A percentile compares a stretch with the other conserved stretches of the same genome.
Evolutionary conservation across 768 basidiomycete species (phyloP).

Genomic region (Tricholoma hemisulphureum): DNA sequence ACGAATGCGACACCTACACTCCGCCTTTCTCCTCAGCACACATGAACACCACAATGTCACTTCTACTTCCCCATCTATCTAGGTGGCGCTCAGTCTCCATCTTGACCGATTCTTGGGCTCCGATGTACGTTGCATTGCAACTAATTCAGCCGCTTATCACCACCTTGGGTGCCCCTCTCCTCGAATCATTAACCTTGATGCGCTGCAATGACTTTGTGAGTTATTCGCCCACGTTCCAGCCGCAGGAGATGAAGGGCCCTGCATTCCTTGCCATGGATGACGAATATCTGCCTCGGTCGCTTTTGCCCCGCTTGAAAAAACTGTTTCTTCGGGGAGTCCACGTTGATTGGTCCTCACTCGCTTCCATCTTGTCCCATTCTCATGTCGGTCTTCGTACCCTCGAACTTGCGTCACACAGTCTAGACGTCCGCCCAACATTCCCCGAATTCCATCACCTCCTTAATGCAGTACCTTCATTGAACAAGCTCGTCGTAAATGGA

Average conservation of each 20-base stretch:
- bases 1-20: slow-evolving; percentile 24
- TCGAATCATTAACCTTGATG: slow-evolving; percentile 55
- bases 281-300: slow-evolving; percentile 15
- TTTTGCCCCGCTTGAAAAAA: slow-evolving; percentile 45
- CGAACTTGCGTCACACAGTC: slow-evolving; percentile 51
- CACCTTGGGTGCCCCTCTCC: slow-evolving; percentile 36
- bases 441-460: slow-evolving; percentile 45
- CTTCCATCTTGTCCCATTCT: slow-evolving; percentile 38
- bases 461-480: slow-evolving; percentile 37
- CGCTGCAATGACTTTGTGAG: slow-evolving; percentile 59
- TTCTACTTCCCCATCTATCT: slow-evolving; percentile 50
- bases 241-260: slow-evolving; percentile 35
- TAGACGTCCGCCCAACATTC: slow-evolving; percentile 53
- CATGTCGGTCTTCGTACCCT: slow-evolving; percentile 37
- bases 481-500: slow-evolving; percentile 44
- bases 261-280: slow-evolving; percentile 31
- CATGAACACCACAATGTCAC: slow-evolving; percentile 44
- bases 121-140: slow-evolving; percentile 52
- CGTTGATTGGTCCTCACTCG: slow-evolving; percentile 49
- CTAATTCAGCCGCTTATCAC: slow-evolving; percentile 40
- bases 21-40: slow-evolving; percentile 42
- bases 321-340: slow-evolving; percentile 58
- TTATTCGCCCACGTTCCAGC: slow-evolving; percentile 44
- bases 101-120: slow-evolving; percentile 56
- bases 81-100: slow-evolving; percentile 56